Conservation (phyloP, 1,139 yeast species). For the Geotrichum phurueaensis region DNA sequence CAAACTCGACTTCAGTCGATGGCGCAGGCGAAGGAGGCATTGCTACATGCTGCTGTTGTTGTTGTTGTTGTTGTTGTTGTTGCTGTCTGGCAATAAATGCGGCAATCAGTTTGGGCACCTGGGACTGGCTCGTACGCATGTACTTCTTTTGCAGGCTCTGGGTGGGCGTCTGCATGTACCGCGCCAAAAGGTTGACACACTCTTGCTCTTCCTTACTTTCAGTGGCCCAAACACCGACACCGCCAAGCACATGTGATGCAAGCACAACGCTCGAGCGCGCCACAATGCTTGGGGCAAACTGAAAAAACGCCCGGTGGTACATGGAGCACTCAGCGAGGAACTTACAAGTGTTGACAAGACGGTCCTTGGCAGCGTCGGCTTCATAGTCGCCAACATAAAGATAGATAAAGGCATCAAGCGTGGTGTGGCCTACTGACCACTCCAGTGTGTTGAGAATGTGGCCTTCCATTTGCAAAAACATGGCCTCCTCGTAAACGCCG, state of each 20-base stretch:
- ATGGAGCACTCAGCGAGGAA: conserved; percentile 74
- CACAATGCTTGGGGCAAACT: conserved; percentile 54
- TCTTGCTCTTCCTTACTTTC: neutral
- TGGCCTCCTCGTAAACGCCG: conserved; percentile 77
- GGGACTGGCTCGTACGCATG: conserved; percentile 26
- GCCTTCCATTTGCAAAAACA: conserved; percentile 95
- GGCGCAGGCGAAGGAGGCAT: conserved; percentile 8
- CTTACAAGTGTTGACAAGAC: conserved; percentile 1
- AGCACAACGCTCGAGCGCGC: conserved; percentile 65
- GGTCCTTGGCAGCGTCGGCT: neutral
- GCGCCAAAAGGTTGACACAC: conserved; percentile 26
- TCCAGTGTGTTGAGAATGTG: conserved; percentile 80
- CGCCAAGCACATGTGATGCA: conserved; percentile 59
- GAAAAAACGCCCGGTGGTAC: conserved; percentile 63
- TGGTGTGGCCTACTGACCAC: conserved; percentile 72
- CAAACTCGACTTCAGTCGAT: neutral
- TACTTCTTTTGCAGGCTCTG: conserved; percentile 36
- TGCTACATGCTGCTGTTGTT: conserved; percentile 5
- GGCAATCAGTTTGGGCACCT: conserved; percentile 29
- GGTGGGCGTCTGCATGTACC: conserved; percentile 35
- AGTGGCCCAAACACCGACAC: conserved; percentile 5
- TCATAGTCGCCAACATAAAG: conserved; percentile 19
- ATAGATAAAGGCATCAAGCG: conserved; percentile 37
- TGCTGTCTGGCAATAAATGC: conserved; percentile 26
- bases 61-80: conserved; percentile 13